These are phyloP conservation scores for Selaginella tamariscina DNA, from an alignment of 75 land plant genomes.

Conservation along the genomic window DNA sequence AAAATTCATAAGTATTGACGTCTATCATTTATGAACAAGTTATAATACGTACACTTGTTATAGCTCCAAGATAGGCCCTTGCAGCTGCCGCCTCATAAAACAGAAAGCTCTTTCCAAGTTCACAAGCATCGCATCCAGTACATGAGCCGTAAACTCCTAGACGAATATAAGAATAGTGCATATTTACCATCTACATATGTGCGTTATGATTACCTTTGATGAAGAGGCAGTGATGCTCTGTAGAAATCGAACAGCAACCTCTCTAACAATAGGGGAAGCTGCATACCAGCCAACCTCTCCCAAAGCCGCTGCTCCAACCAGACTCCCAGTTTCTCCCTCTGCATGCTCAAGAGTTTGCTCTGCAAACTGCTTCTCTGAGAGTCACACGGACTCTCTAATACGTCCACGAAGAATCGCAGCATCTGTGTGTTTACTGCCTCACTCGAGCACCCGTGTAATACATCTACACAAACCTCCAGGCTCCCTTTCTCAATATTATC, in stretches of 20 bases:
- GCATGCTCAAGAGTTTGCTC: conserved; percentile 57
- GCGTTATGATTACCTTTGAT: too few species aligned
- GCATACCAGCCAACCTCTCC: conserved; percentile 34
- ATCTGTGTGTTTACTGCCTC: conserved; percentile 62
- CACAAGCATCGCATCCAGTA: conserved; percentile 47
- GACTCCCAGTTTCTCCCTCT: conserved; percentile 32
- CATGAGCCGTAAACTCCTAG: conserved; percentile 21
- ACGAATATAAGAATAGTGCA: too few species aligned
- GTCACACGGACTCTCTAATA: conserved; percentile 30
- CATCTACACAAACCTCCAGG: conserved; percentile 47
- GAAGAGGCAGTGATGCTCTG: conserved; percentile 30
- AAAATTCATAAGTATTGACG: too few species aligned
- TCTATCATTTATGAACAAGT: too few species aligned
- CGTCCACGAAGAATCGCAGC: conserved; percentile 51
- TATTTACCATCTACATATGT: too few species aligned
- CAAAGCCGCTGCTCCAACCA: conserved; percentile 75
- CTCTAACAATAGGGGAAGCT: conserved; percentile 42
- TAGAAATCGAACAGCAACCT: conserved; percentile 50
- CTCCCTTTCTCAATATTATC: conserved; percentile 30
- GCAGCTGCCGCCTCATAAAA: conserved; percentile 40
- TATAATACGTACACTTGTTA: too few species aligned
- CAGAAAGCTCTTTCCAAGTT: conserved; percentile 50
- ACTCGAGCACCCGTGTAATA: conserved; percentile 42
- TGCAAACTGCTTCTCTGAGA: conserved; percentile 34
- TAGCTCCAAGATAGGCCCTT: conserved; percentile 56